These are phyloP conservation scores for Tieghemiomyces parasiticus DNA, from an alignment of 192 early-diverging fungal species.

Conservation along the genomic window DNA sequence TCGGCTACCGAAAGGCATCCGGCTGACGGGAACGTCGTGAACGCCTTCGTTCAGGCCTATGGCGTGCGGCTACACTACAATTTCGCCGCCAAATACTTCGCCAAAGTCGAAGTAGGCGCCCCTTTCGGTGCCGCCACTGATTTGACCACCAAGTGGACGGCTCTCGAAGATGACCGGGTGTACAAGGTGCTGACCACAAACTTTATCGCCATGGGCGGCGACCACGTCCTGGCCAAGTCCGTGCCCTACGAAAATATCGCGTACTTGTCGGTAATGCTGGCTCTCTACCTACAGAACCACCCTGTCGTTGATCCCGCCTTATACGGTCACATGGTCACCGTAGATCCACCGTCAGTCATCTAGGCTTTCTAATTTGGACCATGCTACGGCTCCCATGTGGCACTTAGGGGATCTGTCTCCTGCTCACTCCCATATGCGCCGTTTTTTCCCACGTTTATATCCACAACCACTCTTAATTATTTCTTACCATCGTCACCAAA, in stretches of 20 bases:
- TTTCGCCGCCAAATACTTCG: not conserved
- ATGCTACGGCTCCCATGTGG: too few relatives aligned
- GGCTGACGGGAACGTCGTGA: constrained; percentile 18
- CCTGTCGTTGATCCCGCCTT: too few relatives aligned
- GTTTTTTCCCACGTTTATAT: too few relatives aligned
- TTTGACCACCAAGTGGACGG: not conserved
- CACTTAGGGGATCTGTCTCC: too few relatives aligned
- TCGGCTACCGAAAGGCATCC: constrained; percentile 18
- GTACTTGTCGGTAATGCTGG: not conserved
- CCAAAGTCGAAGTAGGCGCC: not conserved
- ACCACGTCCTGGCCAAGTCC: not conserved
- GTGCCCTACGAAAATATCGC: not conserved
- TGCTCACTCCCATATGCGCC: too few relatives aligned
- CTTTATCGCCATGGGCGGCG: constrained; percentile 4
- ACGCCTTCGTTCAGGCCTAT: constrained; percentile 38
- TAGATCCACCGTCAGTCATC: too few relatives aligned
- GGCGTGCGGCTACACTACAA: constrained; percentile 30
- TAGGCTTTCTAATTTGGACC: too few relatives aligned
- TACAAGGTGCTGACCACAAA: constrained; percentile 3
- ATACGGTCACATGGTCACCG: too few relatives aligned
- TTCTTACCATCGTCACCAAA: too few relatives aligned
- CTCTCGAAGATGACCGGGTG: not conserved
- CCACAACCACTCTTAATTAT: too few relatives aligned
- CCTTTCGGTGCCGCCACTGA: not conserved
- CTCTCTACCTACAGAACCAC: not conserved